Conservation (phyloP, 1,284 basidiomycete genomes). For the Termitomyces sp. region DNA sequence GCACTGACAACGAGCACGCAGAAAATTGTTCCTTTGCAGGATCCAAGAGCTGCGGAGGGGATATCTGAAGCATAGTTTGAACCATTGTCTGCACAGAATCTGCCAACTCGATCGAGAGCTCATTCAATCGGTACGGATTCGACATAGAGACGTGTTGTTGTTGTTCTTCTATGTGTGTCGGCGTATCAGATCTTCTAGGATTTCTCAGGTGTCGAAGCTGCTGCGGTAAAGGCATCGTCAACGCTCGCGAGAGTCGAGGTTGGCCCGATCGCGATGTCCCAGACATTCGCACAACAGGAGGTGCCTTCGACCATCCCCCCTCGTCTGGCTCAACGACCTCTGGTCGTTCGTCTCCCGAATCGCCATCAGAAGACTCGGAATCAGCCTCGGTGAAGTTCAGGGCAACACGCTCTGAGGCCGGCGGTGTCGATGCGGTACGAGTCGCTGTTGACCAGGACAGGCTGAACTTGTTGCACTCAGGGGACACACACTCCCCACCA, state of each 20-base stretch:
- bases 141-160: slow-evolving; percentile 22
- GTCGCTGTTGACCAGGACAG: slow-evolving; percentile 28
- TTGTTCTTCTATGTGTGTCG: slow-evolving; percentile 15
- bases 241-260: slow-evolving; percentile 60
- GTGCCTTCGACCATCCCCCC: not conserved
- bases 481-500: slow-evolving; percentile 25
- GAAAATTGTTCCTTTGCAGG: slow-evolving; percentile 89
- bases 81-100: slow-evolving; percentile 85
- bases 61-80: slow-evolving; percentile 83
- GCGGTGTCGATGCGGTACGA: slow-evolving; percentile 17
- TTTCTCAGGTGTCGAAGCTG: slow-evolving; percentile 66
- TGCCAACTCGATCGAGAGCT: slow-evolving; percentile 76
- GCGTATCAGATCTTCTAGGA: slow-evolving; percentile 41
- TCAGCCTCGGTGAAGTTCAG: slow-evolving; percentile 24
- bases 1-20: slow-evolving; percentile 79
- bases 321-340: slow-evolving; percentile 1
- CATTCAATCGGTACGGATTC: slow-evolving; percentile 45
- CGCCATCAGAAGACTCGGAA: slow-evolving; percentile 20
- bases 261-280: slow-evolving; percentile 21
- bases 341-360: slow-evolving; percentile 22
- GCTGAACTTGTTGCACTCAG: slow-evolving; percentile 31
- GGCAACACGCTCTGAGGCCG: slow-evolving; percentile 19
- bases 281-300: slow-evolving; percentile 9
- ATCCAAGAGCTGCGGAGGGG: slow-evolving; percentile 84
- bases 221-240: slow-evolving; percentile 67